A percentile compares a stretch with the other conserved stretches of the same genome.
Conservation (phyloP, 2,329 filamentous ascomycete genomes). For the Talaromyces islandicus region DNA sequence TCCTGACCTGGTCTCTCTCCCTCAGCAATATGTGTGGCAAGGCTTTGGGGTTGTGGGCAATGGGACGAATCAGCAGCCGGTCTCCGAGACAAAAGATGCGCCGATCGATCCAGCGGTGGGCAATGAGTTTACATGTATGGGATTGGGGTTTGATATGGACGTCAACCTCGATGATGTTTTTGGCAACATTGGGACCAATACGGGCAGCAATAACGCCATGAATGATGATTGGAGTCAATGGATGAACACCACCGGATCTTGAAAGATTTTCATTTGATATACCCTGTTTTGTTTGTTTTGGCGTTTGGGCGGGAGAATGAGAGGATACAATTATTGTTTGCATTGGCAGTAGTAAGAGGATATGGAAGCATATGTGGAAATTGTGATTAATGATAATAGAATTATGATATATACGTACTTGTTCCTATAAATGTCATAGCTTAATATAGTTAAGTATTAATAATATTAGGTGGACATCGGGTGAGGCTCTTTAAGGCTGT, state of each 20-base stretch:
- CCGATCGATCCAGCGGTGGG: constrained; percentile 19
- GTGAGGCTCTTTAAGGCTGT: neutral
- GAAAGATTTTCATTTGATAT: constrained; percentile 2
- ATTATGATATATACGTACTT: neutral
- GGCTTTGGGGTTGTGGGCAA: constrained; percentile 29
- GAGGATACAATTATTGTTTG: neutral
- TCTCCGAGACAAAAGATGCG: constrained; percentile 15
- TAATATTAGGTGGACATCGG: no score
- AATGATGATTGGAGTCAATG: constrained; percentile 36
- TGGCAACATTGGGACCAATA: constrained; percentile 26
- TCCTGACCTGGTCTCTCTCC: constrained; percentile 36
- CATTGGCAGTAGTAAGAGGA: neutral
- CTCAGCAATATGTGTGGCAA: constrained; percentile 37
- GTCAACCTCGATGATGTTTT: constrained; percentile 37
- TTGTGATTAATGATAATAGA: neutral
- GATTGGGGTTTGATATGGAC: constrained; percentile 22
- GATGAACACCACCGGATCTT: constrained; percentile 28
- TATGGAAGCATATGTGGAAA: neutral
- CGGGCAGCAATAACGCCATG: constrained; percentile 17
- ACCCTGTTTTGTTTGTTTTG: neutral
- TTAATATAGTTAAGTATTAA: no score
- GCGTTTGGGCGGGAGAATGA: neutral
- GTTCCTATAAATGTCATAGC: neutral
- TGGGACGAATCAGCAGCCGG: constrained; percentile 18
- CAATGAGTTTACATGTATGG: constrained; percentile 18